Percentiles rank a stretch among this genome's conserved stretches.
phyloP scores from a whole-genome alignment of 495 filamentous ascomycete genomes.

The Aspergillus nanangensis region DNA sequence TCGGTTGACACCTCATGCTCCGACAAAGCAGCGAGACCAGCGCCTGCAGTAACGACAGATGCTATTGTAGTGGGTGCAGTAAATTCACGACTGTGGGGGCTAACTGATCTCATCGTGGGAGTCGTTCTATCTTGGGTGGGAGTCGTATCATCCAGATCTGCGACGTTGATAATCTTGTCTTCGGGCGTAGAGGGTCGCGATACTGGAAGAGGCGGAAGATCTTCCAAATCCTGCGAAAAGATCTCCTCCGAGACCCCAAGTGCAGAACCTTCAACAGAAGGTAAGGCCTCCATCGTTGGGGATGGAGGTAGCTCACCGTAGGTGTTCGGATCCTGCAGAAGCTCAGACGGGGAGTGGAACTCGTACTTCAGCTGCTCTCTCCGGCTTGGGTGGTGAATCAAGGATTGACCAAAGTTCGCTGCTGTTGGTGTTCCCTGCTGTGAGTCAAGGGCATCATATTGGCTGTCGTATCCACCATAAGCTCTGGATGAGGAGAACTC shows the following conservation, averaged over 20 bases:
- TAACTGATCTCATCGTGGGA: constrained; percentile 3
- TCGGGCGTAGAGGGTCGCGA: constrained; percentile 13
- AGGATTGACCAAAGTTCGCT: constrained; percentile 11
- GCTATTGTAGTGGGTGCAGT: too few species aligned
- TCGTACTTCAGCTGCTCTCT: constrained; percentile 39
- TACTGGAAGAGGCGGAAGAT: constrained; percentile 7
- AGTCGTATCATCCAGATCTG: constrained; percentile 10
- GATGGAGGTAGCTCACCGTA: constrained; percentile 25
- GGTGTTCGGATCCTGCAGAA: constrained; percentile 30
- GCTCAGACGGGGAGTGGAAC: constrained; percentile 43
- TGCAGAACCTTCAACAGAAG: constrained; percentile 35
- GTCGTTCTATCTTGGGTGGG: constrained; percentile 16
- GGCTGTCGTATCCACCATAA: constrained; percentile 1
- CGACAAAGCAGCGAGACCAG: constrained; percentile 25
- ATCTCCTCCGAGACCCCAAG: constrained; percentile 14
- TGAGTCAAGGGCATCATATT: constrained; percentile 27
- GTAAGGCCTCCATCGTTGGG: constrained; percentile 21
- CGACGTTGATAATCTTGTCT: not conserved
- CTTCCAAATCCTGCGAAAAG: constrained; percentile 9
- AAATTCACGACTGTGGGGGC: too few species aligned
- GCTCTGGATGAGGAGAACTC: constrained; percentile 18
- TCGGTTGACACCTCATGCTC: too few species aligned
- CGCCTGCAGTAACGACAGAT: constrained; percentile 23
- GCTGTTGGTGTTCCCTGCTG: constrained; percentile 37
- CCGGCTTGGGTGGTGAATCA: constrained; percentile 3